These are phyloP conservation scores for Herpetospermum pedunculosum DNA, from an alignment of 306 rosid species.

Conservation along the genomic window DNA sequence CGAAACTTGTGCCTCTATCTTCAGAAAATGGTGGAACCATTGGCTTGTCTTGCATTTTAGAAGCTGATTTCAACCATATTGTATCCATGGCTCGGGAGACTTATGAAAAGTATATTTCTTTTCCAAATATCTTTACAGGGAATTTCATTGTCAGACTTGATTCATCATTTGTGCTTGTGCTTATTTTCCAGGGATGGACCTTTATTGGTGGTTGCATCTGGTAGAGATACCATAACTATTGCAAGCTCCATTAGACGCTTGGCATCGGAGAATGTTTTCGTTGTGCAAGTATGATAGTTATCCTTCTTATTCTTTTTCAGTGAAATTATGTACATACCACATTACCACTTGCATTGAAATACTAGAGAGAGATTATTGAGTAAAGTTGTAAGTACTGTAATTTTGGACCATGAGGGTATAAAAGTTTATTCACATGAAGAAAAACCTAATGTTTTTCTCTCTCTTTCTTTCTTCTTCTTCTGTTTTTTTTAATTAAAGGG, in stretches of 20 bases:
- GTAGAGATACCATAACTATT: slow-evolving; percentile 76
- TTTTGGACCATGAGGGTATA: too few relatives aligned
- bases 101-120: slow-evolving; percentile 53
- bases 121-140: slow-evolving; percentile 3
- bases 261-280: slow-evolving; percentile 70
- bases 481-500: background rate
- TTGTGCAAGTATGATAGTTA: slow-evolving; percentile 56
- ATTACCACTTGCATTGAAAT: too few relatives aligned
- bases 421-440: background rate
- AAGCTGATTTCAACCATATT: slow-evolving; percentile 71
- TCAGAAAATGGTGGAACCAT: slow-evolving; percentile 47
- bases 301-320: background rate
- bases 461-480: too few relatives aligned
- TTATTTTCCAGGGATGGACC: slow-evolving; percentile 77
- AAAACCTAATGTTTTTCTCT: too few relatives aligned
- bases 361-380: background rate
- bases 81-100: slow-evolving; percentile 61
- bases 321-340: background rate
- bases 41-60: slow-evolving; percentile 67
- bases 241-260: slow-evolving; percentile 68
- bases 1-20: slow-evolving; percentile 28
- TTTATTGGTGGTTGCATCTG: slow-evolving; percentile 77
- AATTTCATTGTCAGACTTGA: background rate
- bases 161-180: slow-evolving; percentile 5
- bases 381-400: too few relatives aligned